Conservation (phyloP, 2,329 filamentous ascomycete species). For the Colletotrichum eremochloae region DNA sequence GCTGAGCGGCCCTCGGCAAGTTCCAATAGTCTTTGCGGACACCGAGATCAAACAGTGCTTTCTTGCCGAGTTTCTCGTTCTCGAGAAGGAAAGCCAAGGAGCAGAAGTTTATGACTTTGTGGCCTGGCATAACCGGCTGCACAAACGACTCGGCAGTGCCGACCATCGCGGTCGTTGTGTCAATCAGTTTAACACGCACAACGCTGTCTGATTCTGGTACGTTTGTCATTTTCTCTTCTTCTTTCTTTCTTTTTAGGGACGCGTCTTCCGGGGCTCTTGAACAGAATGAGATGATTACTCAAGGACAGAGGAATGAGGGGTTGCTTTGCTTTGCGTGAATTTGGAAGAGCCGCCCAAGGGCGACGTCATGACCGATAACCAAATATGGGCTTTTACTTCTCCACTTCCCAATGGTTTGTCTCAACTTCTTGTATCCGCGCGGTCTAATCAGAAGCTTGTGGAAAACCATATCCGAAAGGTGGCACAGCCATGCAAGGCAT, state of each 20-base stretch:
- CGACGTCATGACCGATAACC: slow-evolving; percentile 23
- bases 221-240: slow-evolving; percentile 14
- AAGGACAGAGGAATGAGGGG: neutral
- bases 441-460: neutral
- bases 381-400: slow-evolving; percentile 13
- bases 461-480: slow-evolving; percentile 25
- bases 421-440: neutral
- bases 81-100: slow-evolving; percentile 43
- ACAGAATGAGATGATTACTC: neutral
- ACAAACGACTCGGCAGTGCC: slow-evolving; percentile 38
- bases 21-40: slow-evolving; percentile 43
- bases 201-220: slow-evolving; percentile 37
- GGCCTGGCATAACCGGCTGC: slow-evolving; percentile 38
- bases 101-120: slow-evolving; percentile 43
- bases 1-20: slow-evolving; percentile 3
- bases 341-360: neutral
- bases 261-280: neutral
- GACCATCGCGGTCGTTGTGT: slow-evolving; percentile 41
- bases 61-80: slow-evolving; percentile 38
- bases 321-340: neutral
- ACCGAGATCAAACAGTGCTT: slow-evolving; percentile 41
- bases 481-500: neutral
- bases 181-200: slow-evolving; percentile 42
- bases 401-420: slow-evolving; percentile 20
- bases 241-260: too few relatives aligned